A percentile compares a stretch with the other conserved stretches of the same genome.
Conservation (phyloP, 768 basidiomycete genomes). For the Pleurotus citrinopileatus region DNA sequence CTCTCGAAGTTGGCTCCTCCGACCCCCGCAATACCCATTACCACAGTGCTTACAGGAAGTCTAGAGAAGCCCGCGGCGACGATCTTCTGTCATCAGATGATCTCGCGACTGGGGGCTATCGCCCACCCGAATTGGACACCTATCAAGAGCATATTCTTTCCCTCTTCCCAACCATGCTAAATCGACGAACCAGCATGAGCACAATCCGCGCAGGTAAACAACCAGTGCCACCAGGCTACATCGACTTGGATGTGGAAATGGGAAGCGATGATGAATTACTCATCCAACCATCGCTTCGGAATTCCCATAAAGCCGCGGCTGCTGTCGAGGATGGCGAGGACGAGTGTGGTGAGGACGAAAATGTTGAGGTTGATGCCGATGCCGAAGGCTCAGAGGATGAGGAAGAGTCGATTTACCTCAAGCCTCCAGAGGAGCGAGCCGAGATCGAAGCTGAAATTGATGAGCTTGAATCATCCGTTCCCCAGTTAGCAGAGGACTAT, state of each 20-base stretch:
- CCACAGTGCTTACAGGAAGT: conserved; percentile 34
- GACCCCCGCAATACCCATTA: conserved; percentile 50
- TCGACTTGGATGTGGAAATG: conserved; percentile 51
- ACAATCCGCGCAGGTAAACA: conserved; percentile 17
- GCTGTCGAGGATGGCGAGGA: no score
- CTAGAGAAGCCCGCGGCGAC: conserved; percentile 24
- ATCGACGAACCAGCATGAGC: conserved; percentile 19
- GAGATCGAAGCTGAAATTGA: conserved; percentile 79
- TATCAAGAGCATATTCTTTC: conserved; percentile 52
- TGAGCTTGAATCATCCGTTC: conserved; percentile 65
- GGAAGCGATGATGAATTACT: conserved; percentile 44
- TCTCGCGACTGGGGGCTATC: conserved; percentile 33
- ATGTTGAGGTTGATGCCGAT: conserved; percentile 21
- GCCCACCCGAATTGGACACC: conserved; percentile 34
- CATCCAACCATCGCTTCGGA: conserved; percentile 11
- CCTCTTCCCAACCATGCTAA: conserved; percentile 32
- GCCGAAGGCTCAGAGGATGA: conserved; percentile 47
- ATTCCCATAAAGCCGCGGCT: conserved; percentile 8
- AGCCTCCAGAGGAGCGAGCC: conserved; percentile 61
- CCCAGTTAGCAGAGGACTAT: conserved; percentile 66
- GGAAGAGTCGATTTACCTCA: conserved; percentile 54
- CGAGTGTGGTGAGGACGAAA: conserved; percentile 13
- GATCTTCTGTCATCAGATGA: conserved; percentile 49
- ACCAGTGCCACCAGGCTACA: conserved; percentile 19
- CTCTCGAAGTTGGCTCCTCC: conserved; percentile 64